Percentiles rank a stretch among this genome's conserved stretches.
phyloP scores from a whole-genome alignment of 805 yeast species.

The Yarrowia alimentaria region DNA sequence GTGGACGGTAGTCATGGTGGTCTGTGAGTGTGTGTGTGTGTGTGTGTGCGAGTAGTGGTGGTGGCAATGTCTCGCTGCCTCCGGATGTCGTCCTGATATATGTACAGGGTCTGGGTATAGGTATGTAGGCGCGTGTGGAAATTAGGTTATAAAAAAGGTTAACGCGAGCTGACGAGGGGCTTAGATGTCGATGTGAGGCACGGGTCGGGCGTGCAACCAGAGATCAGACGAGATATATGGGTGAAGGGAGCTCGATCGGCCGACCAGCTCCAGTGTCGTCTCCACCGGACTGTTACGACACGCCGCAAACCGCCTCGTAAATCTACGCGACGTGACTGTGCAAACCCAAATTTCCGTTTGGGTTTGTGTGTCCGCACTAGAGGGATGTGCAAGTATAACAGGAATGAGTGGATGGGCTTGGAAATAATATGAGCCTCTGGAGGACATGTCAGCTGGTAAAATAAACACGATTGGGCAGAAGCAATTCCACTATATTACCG shows the following conservation, averaged over 20 bases:
- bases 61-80: background rate
- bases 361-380: conserved; percentile 19
- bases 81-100: conserved; percentile 3
- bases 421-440: no score
- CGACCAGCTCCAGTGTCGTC: background rate
- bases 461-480: no score
- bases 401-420: conserved; percentile 15
- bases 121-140: conserved; percentile 27
- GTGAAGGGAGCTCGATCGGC: no score
- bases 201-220: background rate
- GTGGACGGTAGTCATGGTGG: conserved; percentile 26
- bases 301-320: background rate
- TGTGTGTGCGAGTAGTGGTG: background rate
- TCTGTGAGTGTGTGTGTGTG: background rate
- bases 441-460: no score
- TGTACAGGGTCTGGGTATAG: conserved; percentile 22
- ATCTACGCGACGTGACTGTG: conserved; percentile 23
- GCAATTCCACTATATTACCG: no score
- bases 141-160: conserved; percentile 12
- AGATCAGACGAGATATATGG: background rate
- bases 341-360: background rate
- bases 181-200: background rate
- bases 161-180: conserved; percentile 6
- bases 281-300: background rate
- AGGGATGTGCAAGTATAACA: conserved; percentile 27